Percentiles rank a stretch among this genome's conserved stretches.
Evolutionary conservation across 441 rosid genomes (phyloP).

Genomic region (Codiaeum variegatum): DNA sequence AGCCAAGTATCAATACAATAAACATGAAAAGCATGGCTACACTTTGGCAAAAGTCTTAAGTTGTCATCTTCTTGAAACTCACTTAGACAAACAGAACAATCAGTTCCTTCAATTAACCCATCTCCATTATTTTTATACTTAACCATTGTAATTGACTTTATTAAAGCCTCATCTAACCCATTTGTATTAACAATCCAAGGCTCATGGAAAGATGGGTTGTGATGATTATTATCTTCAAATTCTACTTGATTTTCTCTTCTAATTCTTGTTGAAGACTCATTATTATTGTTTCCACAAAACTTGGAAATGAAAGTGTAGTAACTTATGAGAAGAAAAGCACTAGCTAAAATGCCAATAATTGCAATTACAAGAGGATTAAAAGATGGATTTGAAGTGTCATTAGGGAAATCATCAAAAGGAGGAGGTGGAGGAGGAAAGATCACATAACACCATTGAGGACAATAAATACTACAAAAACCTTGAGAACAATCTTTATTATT

Average conservation of each 20-base stretch:
- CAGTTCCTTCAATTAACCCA: conserved; percentile 55
- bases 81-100: conserved; percentile 82
- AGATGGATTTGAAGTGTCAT: conserved; percentile 40
- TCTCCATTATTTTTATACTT: conserved; percentile 60
- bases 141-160: conserved; percentile 58
- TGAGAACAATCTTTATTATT: conserved; percentile 69
- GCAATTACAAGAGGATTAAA: conserved; percentile 79
- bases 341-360: conserved; percentile 65
- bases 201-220: conserved; percentile 42
- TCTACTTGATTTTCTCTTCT: conserved; percentile 30
- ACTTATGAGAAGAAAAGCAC: conserved; percentile 68
- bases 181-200: conserved; percentile 43
- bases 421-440: conserved; percentile 71
- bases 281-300: conserved; percentile 40
- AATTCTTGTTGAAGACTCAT: conserved; percentile 25
- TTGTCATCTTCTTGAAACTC: conserved; percentile 73
- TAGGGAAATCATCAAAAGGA: conserved; percentile 35
- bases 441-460: conserved; percentile 77
- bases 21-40: conserved; percentile 79
- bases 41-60: conserved; percentile 79
- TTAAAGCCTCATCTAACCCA: conserved; percentile 72
- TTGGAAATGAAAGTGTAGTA: conserved; percentile 73
- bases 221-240: conserved; percentile 31
- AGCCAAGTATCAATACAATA: conserved; percentile 91
- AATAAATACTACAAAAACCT: conserved; percentile 57